phyloP scores from a whole-genome alignment of 208 protist genomes.

The Balamuthia mandrillaris region DNA sequence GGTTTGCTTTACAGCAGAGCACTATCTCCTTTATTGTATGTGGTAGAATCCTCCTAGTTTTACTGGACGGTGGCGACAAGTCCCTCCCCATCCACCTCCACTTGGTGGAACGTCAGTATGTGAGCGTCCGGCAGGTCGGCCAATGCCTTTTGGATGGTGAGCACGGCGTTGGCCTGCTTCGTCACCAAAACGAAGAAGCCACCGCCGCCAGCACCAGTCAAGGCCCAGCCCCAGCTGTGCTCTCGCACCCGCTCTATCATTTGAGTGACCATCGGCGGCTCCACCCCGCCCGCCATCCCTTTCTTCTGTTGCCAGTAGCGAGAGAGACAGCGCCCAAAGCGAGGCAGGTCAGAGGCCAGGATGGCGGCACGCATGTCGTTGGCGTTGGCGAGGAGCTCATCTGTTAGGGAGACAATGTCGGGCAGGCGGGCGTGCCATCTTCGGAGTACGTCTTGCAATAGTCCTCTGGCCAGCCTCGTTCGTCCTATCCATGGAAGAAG shows the following conservation, averaged over 20 bases:
- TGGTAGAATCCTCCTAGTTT: too few species aligned
- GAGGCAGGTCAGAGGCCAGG: background rate
- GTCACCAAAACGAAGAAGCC: conserved; percentile 11
- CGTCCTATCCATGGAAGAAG: background rate
- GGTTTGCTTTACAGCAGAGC: too few species aligned
- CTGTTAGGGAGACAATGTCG: background rate
- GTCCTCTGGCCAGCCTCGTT: conserved; percentile 41
- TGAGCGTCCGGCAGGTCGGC: background rate
- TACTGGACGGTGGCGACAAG: too few species aligned
- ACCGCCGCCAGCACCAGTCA: conserved; percentile 45
- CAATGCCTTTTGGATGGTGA: background rate
- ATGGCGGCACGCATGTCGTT: background rate
- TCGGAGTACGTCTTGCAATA: conserved; percentile 51
- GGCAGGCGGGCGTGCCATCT: conserved; percentile 28
- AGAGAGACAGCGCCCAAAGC: background rate
- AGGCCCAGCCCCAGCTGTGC: background rate
- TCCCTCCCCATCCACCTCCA: too few species aligned
- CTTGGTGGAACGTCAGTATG: background rate
- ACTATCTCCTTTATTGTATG: too few species aligned
- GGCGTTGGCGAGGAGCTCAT: background rate
- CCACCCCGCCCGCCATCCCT: conserved; percentile 23
- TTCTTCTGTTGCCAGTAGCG: conserved; percentile 49
- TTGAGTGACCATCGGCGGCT: background rate
- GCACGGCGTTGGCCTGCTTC: background rate
- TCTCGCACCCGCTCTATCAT: background rate